These are phyloP conservation scores for Cryptococcus sp. DNA, from an alignment of 1,284 basidiomycete genomes.

Conservation along the genomic window DNA sequence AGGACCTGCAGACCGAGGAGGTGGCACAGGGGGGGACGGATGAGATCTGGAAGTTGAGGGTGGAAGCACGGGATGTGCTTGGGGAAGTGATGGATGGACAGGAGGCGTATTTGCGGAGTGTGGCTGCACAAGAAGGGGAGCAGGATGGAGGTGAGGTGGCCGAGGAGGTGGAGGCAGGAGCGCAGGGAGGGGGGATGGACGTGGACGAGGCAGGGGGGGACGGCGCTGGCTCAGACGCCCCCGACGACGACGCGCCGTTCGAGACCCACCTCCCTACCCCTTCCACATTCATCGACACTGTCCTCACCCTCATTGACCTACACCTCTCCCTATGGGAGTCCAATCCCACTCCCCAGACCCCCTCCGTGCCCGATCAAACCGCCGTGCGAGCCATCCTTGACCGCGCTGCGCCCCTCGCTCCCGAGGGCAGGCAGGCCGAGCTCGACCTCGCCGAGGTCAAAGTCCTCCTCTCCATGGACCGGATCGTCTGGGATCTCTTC, in stretches of 20 bases:
- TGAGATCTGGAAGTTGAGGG: conserved; percentile 26
- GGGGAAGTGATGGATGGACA: conserved; percentile 38
- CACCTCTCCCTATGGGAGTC: conserved; percentile 41
- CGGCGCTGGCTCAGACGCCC: conserved; percentile 9
- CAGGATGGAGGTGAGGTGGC: conserved; percentile 16
- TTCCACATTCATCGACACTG: conserved; percentile 40
- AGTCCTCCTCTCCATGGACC: conserved; percentile 38
- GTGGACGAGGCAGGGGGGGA: conserved; percentile 16
- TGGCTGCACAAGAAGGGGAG: conserved; percentile 12
- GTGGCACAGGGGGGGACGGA: conserved; percentile 10
- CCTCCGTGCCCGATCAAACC: conserved; percentile 33
- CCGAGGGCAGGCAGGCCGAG: conserved; percentile 38
- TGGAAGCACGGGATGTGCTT: conserved; percentile 33
- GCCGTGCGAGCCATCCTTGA: conserved; percentile 33
- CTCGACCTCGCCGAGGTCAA: conserved; percentile 43
- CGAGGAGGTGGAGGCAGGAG: conserved; percentile 13
- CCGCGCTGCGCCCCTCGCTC: conserved; percentile 20
- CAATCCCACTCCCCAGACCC: conserved; percentile 21
- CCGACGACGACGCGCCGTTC: conserved; percentile 56
- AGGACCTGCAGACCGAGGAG: conserved; percentile 31
- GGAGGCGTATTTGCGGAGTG: conserved; percentile 27
- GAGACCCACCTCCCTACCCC: conserved; percentile 42
- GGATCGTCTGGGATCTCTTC: conserved; percentile 40
- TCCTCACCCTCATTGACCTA: conserved; percentile 33
- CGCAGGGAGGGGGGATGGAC: conserved; percentile 16